phyloP scores from a whole-genome alignment of 2,329 filamentous ascomycete genomes.

The Arthroderma sp. region DNA sequence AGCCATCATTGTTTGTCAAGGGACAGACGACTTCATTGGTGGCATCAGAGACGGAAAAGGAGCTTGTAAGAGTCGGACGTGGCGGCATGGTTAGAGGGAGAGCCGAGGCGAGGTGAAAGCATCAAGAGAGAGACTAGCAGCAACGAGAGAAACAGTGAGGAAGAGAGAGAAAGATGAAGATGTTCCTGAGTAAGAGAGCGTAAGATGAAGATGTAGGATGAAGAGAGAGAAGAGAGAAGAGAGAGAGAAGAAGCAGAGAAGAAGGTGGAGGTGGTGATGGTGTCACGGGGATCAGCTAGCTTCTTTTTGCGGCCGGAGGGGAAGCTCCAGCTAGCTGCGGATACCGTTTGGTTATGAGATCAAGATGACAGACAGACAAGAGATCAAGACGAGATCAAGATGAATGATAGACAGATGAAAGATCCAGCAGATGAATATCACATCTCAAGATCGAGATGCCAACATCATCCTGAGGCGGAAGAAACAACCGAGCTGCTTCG shows the following conservation, averaged over 20 bases:
- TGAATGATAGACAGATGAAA: no score
- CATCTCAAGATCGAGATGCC: no score
- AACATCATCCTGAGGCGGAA: no score
- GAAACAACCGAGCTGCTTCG: no score
- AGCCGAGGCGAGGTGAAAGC: neutral
- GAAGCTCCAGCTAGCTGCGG: no score
- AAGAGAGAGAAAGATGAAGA: neutral
- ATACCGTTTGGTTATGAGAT: no score
- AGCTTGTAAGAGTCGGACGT: slow-evolving; percentile 71
- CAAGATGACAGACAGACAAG: no score
- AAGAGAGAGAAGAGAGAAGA: slow-evolving; percentile 3
- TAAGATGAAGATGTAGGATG: neutral
- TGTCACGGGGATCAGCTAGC: neutral
- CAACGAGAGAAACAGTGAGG: neutral
- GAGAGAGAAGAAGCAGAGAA: slow-evolving; percentile 1
- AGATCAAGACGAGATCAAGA: no score
- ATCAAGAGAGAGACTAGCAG: neutral
- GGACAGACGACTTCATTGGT: slow-evolving; percentile 97
- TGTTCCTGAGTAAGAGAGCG: neutral
- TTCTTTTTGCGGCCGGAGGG: no score
- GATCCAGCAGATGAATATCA: no score
- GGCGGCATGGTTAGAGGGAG: slow-evolving; percentile 55
- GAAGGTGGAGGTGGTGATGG: slow-evolving; percentile 1
- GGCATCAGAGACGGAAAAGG: slow-evolving; percentile 80
- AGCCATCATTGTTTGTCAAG: slow-evolving; percentile 88